Evolutionary conservation across 306 rosid genomes (phyloP), one percentile per base, ranked within the genome.

Genomic region (Castanea crenata): DNA sequence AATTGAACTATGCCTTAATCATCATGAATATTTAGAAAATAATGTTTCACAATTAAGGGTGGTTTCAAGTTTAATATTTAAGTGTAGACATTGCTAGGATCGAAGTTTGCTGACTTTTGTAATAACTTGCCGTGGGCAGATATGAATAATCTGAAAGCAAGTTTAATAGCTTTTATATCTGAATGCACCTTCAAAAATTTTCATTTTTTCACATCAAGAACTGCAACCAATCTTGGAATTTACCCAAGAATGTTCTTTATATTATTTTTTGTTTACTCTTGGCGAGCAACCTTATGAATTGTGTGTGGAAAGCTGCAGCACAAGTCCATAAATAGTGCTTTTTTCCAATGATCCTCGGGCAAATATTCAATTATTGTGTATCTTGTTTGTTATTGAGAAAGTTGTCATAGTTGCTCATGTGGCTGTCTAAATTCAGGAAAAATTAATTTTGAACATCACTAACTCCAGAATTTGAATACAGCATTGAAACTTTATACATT

Each of bases 391-490:
- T 64, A 64, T 29, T 31, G 23, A 15, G 20, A 31, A 31, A 64
- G 44, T 64, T 64, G 70, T 64, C 11, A 64, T 63, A 16, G 70
- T 64, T 64, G 32, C 70, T 64, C 21, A 2, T 29, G 38, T 63
- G 31, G 20, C 31, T 14, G 15, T 63, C 41, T 3, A 27, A 21
- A 20, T 29, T 62, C 4, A 27, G 41, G 6, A 64, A 31, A 55
- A 81, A 49, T 51, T 65, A 58, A 73, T 20, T 13, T 29, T 63
- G n/a, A 38, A 49, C 72, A 55, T 80, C 74, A 65, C 71, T 31
- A 31, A 34, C 38, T 75, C 69, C 38, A 23, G 44, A 74, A 63
- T 25, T 78, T 35, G 27, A 67, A 64, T 56, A 2, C 75, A 32
- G 75, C 58, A 73, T 61, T 49, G 55, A 13, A 57, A 73, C 29